Evolutionary conservation across 2,329 filamentous ascomycete species (phyloP).

Genomic region (Colletotrichum gigasporum): DNA sequence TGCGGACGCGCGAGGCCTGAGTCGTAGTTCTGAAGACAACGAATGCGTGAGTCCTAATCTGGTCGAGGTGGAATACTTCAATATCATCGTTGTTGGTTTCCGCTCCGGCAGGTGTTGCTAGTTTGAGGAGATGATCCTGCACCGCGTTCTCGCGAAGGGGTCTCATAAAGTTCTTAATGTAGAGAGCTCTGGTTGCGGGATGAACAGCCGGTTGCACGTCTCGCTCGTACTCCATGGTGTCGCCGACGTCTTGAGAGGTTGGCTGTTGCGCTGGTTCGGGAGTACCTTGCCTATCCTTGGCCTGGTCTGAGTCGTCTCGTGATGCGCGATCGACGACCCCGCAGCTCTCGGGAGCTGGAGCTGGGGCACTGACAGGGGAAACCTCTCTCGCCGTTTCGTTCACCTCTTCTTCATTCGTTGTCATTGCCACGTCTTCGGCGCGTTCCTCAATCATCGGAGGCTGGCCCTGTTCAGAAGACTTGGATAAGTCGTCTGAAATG

Average conservation of each 20-base stretch:
- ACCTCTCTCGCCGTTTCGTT: not conserved
- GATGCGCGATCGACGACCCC: not conserved
- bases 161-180: conserved; percentile 91
- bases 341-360: not conserved
- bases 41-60: conserved; percentile 88
- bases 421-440: conserved; percentile 10
- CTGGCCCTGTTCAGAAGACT: conserved; percentile 6
- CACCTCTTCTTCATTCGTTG: not conserved
- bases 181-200: conserved; percentile 79
- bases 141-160: conserved; percentile 78
- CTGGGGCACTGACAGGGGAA: not conserved
- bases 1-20: conserved; percentile 80
- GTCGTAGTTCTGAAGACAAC: conserved; percentile 74
- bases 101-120: conserved; percentile 69
- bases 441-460: not conserved
- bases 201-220: conserved; percentile 69
- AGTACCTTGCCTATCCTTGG: not conserved
- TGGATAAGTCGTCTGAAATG: not conserved
- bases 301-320: not conserved
- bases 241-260: conserved; percentile 23
- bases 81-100: conserved; percentile 65
- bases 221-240: conserved; percentile 44
- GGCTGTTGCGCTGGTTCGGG: conserved; percentile 5
- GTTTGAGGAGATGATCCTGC: conserved; percentile 71
- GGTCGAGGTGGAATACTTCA: conserved; percentile 80